A percentile compares a stretch with the other conserved stretches of the same genome.
These are phyloP conservation scores for Thalassiosira livingstoniorum DNA, from an alignment of 352 stramenopile species.

Conservation along the genomic window DNA sequence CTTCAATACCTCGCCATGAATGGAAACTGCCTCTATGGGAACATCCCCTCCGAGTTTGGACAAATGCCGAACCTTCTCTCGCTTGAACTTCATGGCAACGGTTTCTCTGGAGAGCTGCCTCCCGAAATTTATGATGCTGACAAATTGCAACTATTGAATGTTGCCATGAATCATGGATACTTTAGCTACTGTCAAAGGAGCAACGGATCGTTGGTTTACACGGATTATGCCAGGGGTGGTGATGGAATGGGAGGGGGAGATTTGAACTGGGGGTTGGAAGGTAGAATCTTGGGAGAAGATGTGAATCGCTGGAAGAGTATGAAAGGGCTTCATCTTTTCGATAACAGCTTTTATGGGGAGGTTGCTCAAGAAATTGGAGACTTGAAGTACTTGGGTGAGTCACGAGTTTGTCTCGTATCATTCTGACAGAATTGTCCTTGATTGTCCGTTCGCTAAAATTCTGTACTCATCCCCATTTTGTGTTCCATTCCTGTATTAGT, in stretches of 20 bases:
- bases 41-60: slow-evolving; percentile 52
- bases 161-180: slow-evolving; percentile 37
- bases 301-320: slow-evolving; percentile 39
- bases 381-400: slow-evolving; percentile 47
- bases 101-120: slow-evolving; percentile 37
- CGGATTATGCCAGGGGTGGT: slow-evolving; percentile 6
- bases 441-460: too few relatives aligned
- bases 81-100: slow-evolving; percentile 72
- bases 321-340: slow-evolving; percentile 41
- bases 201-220: slow-evolving; percentile 34
- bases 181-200: background rate
- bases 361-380: slow-evolving; percentile 24
- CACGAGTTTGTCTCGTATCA: background rate
- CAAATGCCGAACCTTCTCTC: slow-evolving; percentile 60
- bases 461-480: too few relatives aligned
- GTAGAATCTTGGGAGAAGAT: slow-evolving; percentile 7
- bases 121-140: slow-evolving; percentile 26
- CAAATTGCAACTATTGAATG: slow-evolving; percentile 55
- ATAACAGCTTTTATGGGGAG: slow-evolving; percentile 26
- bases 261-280: slow-evolving; percentile 30
- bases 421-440: too few relatives aligned
- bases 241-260: background rate
- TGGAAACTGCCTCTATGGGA: slow-evolving; percentile 63
- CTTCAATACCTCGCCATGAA: slow-evolving; percentile 60
- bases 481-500: too few relatives aligned